Percentiles rank a stretch among this genome's conserved stretches.
These are phyloP conservation scores for Apiotrichum porosum DNA, from an alignment of 1,284 basidiomycete genomes.

Conservation along the genomic window DNA sequence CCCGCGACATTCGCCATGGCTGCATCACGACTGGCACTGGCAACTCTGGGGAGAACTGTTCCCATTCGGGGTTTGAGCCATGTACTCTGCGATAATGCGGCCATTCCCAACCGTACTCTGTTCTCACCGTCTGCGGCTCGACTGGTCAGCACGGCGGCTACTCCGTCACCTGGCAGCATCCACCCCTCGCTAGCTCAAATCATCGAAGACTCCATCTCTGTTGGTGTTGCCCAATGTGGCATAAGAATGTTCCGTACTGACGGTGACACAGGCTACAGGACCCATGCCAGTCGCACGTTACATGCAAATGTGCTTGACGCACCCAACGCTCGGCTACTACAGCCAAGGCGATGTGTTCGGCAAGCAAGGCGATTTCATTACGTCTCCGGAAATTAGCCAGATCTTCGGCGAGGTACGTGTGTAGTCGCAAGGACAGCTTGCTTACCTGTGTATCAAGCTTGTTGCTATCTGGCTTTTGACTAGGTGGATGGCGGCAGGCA, in stretches of 20 bases:
- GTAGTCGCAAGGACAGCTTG: not conserved
- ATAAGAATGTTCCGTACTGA: too few relatives aligned
- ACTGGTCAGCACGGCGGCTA: not conserved
- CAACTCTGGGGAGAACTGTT: too few relatives aligned
- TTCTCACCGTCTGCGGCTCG: too few relatives aligned
- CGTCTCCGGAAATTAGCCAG: constrained; percentile 94
- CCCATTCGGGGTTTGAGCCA: too few relatives aligned
- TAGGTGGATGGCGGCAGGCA: constrained; percentile 64
- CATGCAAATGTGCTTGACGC: constrained; percentile 80
- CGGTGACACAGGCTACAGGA: constrained; percentile 64
- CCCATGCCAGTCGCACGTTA: constrained; percentile 80
- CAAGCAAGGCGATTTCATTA: constrained; percentile 84
- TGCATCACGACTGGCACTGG: too few relatives aligned
- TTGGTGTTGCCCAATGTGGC: not conserved
- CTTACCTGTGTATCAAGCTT: constrained; percentile 50
- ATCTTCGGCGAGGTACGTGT: constrained; percentile 83
- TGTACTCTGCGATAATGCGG: too few relatives aligned
- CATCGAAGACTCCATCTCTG: constrained; percentile 9
- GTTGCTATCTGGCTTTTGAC: constrained; percentile 80
- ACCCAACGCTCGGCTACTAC: constrained; percentile 86
- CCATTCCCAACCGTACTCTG: too few relatives aligned
- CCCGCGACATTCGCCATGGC: too few relatives aligned
- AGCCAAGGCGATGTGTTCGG: constrained; percentile 77
- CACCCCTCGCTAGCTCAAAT: constrained; percentile 6
- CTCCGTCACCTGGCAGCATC: too few relatives aligned